Evolutionary conservation across 768 basidiomycete genomes (phyloP).

Genomic region (Heimioporus sp.): DNA sequence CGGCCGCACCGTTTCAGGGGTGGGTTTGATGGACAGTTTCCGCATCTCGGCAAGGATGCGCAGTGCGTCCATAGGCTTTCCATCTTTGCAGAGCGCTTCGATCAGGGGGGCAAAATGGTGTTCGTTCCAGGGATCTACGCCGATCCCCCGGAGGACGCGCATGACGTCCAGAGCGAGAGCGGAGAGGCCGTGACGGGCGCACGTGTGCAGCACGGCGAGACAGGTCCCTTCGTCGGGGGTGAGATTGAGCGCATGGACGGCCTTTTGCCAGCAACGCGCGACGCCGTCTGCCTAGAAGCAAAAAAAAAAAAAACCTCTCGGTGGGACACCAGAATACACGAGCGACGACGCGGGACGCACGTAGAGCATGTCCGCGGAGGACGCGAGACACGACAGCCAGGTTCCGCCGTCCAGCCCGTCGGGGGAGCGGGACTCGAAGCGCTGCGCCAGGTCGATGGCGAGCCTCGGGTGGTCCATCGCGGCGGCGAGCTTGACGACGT

Average conservation of each 20-base stretch:
- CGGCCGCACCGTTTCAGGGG: slow-evolving; percentile 49
- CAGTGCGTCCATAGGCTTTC: slow-evolving; percentile 62
- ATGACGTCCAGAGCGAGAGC: slow-evolving; percentile 68
- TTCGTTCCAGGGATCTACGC: slow-evolving; percentile 53
- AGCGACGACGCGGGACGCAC: slow-evolving; percentile 44
- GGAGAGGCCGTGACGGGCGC: slow-evolving; percentile 69
- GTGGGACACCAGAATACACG: neutral
- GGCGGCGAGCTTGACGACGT: slow-evolving; percentile 54
- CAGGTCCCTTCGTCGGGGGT: slow-evolving; percentile 76
- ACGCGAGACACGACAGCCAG: slow-evolving; percentile 67
- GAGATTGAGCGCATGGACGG: slow-evolving; percentile 49
- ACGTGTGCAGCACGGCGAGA: slow-evolving; percentile 65
- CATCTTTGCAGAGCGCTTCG: slow-evolving; percentile 64
- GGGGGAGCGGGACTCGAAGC: slow-evolving; percentile 55
- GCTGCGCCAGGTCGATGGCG: slow-evolving; percentile 66
- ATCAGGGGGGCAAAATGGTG: slow-evolving; percentile 77
- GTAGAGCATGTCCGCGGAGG: slow-evolving; percentile 63
- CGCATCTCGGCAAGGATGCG: slow-evolving; percentile 60
- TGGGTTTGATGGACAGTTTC: slow-evolving; percentile 46
- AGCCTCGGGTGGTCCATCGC: slow-evolving; percentile 55
- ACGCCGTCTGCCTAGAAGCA: slow-evolving; percentile 63
- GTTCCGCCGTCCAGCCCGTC: slow-evolving; percentile 49
- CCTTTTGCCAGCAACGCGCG: slow-evolving; percentile 55
- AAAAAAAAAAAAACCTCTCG: too few species aligned
- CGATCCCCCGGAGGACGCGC: slow-evolving; percentile 48